These are phyloP conservation scores for Chlamydomonas urium DNA, from an alignment of 139 green algal species.

Conservation along the genomic window DNA sequence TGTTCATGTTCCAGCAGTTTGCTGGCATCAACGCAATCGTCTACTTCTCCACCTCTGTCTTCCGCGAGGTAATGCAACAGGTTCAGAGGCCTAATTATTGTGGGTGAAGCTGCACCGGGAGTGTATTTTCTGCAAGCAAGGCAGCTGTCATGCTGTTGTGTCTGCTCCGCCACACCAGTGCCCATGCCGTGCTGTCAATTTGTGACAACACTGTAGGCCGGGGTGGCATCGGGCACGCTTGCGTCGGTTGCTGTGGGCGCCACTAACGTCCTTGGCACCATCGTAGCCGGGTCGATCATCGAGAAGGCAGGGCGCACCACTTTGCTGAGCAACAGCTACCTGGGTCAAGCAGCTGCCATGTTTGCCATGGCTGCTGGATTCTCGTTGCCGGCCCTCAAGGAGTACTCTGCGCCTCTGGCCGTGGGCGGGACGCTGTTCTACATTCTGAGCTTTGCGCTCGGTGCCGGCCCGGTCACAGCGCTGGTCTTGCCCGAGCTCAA, in stretches of 20 bases:
- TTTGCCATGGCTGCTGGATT: conserved; percentile 78
- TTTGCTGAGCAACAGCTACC: conserved; percentile 72
- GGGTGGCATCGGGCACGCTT: conserved; percentile 77
- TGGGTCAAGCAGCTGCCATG: conserved; percentile 67
- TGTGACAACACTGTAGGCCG: conserved; percentile 63
- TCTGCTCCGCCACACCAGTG: too few relatives aligned
- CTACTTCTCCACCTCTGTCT: conserved; percentile 93
- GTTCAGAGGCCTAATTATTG: neutral
- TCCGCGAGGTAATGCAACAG: conserved; percentile 77
- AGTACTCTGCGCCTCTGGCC: conserved; percentile 44
- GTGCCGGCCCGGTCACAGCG: conserved; percentile 84
- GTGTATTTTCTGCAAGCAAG: too few relatives aligned
- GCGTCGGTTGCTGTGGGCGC: conserved; percentile 83
- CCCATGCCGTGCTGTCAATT: too few relatives aligned
- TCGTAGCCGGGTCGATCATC: conserved; percentile 76
- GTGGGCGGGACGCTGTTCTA: conserved; percentile 83
- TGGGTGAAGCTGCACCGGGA: too few relatives aligned
- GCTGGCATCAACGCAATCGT: conserved; percentile 93
- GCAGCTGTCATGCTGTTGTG: too few relatives aligned
- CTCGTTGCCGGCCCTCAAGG: conserved; percentile 51
- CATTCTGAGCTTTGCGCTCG: conserved; percentile 85
- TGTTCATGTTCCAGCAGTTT: conserved; percentile 83
- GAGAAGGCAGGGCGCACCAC: conserved; percentile 79
- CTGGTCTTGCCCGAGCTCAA: conserved; percentile 92
- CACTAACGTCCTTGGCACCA: conserved; percentile 82